Conservation (phyloP, 805 yeast species). For the Wickerhamomyces ciferrii region DNA sequence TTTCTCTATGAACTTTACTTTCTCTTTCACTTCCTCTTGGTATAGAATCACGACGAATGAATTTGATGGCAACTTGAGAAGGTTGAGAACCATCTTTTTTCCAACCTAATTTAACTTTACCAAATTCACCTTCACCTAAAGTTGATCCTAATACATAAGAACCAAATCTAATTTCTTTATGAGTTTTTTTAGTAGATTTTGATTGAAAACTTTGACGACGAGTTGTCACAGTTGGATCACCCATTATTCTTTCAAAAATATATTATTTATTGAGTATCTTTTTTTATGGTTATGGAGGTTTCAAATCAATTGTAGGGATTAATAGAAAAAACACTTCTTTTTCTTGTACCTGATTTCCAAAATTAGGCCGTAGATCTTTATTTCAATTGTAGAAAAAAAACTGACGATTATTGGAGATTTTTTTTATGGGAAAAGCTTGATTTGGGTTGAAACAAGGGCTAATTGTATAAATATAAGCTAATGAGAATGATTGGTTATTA, state of each 20-base stretch:
- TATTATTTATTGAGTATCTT: not conserved
- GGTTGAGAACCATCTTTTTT: conserved; percentile 68
- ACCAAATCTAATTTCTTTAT: conserved; percentile 80
- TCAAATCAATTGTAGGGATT: not conserved
- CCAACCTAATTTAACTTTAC: conserved; percentile 97
- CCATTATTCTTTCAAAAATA: not conserved
- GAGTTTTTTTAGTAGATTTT: conserved; percentile 28
- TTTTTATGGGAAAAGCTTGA: not conserved
- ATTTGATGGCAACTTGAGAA: conserved; percentile 86
- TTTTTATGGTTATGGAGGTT: no score
- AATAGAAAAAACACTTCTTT: not conserved
- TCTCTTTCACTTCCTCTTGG: conserved; percentile 83
- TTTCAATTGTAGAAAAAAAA: not conserved
- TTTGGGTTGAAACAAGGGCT: no score
- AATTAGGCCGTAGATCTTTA: not conserved
- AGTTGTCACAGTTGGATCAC: conserved; percentile 8
- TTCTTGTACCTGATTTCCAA: not conserved
- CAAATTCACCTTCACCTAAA: conserved; percentile 96
- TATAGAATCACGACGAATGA: conserved; percentile 84
- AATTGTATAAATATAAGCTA: no score
- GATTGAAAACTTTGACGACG: conserved; percentile 22
- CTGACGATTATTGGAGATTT: not conserved
- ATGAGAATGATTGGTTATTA: no score
- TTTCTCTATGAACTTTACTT: conserved; percentile 86
- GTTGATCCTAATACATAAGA: conserved; percentile 88